phyloP scores from a whole-genome alignment of 305 asterid genomes.

The Fraxinus albicans region DNA sequence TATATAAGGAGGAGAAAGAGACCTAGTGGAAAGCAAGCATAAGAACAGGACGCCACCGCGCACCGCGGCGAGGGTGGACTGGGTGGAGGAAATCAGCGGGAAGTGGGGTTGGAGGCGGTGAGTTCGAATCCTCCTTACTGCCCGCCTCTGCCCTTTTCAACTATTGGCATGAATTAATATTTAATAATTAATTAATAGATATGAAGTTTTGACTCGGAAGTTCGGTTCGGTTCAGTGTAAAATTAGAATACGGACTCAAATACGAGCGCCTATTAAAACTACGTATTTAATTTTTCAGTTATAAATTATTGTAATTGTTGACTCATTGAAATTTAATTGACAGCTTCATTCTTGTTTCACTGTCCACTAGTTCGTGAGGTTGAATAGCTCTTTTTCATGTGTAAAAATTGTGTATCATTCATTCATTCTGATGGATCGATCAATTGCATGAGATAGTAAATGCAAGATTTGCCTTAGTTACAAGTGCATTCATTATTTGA shows the following conservation, averaged over 20 bases:
- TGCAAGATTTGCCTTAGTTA: background rate
- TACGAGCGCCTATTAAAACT: background rate
- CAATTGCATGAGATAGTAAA: no score
- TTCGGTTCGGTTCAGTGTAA: background rate
- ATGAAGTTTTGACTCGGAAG: background rate
- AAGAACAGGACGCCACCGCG: background rate
- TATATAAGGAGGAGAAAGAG: background rate
- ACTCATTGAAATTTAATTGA: no score
- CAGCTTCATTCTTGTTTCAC: background rate
- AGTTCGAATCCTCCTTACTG: conserved; percentile 43
- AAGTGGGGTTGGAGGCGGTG: conserved; percentile 43
- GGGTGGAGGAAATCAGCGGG: conserved; percentile 25
- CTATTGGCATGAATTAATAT: background rate
- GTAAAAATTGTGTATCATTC: no score
- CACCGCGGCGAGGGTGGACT: background rate
- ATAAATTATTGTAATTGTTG: background rate
- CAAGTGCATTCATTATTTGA: background rate
- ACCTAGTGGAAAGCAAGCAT: background rate
- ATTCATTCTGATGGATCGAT: no score
- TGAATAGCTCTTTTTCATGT: no score
- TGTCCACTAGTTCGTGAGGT: no score
- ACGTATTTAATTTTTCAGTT: background rate
- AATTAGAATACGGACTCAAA: background rate
- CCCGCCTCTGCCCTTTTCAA: conserved; percentile 29
- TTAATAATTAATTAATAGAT: background rate